Percentiles rank a stretch among this genome's conserved stretches.
These are phyloP conservation scores for Fusarium annulatum DNA, from an alignment of 2,329 filamentous ascomycete genomes.

Conservation along the genomic window DNA sequence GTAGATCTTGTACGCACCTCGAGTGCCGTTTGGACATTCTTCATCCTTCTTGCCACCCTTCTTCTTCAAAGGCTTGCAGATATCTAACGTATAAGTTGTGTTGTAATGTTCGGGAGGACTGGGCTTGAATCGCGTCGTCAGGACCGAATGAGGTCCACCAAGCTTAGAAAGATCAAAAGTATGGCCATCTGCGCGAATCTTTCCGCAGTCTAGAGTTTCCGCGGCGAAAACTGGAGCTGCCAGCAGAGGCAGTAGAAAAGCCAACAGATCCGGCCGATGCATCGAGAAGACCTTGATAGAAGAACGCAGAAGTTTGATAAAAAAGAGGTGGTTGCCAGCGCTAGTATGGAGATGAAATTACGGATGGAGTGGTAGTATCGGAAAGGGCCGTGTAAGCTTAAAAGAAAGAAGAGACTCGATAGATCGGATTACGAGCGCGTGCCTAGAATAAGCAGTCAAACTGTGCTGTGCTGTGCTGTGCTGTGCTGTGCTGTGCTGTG, in stretches of 20 bases:
- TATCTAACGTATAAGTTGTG: conserved; percentile 83
- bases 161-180: conserved; percentile 74
- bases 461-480: not conserved
- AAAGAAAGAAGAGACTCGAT: not conserved
- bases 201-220: conserved; percentile 70
- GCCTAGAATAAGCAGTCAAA: conserved; percentile 12
- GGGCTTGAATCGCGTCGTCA: conserved; percentile 66
- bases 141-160: conserved; percentile 74
- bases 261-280: conserved; percentile 54
- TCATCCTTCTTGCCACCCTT: conserved; percentile 66
- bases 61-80: conserved; percentile 76
- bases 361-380: conserved; percentile 16
- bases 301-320: conserved; percentile 8
- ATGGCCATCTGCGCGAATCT: conserved; percentile 67
- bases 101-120: conserved; percentile 67
- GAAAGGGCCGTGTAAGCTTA: not conserved
- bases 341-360: not conserved
- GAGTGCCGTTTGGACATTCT: conserved; percentile 75
- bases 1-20: conserved; percentile 61
- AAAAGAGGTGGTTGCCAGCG: not conserved
- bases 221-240: conserved; percentile 53
- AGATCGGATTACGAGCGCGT: conserved; percentile 11
- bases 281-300: conserved; percentile 46
- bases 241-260: conserved; percentile 52
- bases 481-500: not conserved